phyloP scores from a whole-genome alignment of 176 grass and related monocot genomes.

The Hordeum vulgare region DNA sequence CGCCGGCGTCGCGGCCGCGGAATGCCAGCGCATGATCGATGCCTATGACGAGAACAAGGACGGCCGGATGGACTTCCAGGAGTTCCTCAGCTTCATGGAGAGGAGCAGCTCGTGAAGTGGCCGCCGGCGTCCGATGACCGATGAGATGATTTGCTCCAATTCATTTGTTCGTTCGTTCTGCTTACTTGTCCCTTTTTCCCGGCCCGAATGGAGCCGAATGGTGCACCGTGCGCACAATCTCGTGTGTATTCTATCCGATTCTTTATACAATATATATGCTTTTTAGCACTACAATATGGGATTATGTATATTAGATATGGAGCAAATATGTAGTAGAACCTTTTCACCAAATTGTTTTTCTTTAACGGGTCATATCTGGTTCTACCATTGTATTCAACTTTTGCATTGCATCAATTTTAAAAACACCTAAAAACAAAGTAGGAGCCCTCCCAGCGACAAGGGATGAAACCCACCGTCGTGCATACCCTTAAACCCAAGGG shows the following conservation, averaged over 20 bases:
- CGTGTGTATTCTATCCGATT: not conserved
- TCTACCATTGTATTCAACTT: too few relatives aligned
- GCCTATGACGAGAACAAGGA: constrained; percentile 62
- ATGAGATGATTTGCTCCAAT: not conserved
- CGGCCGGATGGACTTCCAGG: constrained; percentile 65
- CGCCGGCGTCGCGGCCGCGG: constrained; percentile 6
- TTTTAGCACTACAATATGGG: too few relatives aligned
- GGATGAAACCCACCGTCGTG: too few relatives aligned
- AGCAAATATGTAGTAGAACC: too few relatives aligned
- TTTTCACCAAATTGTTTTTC: too few relatives aligned
- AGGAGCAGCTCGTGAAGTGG: constrained; percentile 26
- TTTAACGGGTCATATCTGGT: too few relatives aligned
- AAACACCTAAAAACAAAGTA: too few relatives aligned
- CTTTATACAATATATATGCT: too few relatives aligned
- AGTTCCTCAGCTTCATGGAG: constrained; percentile 68
- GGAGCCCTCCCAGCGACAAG: too few relatives aligned
- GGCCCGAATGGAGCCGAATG: constrained; percentile 25
- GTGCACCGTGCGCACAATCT: not conserved
- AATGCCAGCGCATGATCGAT: constrained; percentile 67
- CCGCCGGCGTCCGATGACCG: not conserved
- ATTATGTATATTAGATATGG: too few relatives aligned
- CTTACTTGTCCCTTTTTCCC: constrained; percentile 12
- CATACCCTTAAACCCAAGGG: too few relatives aligned
- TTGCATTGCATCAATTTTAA: too few relatives aligned
- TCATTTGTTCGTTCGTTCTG: constrained; percentile 22